Evolutionary conservation across 768 basidiomycete genomes (phyloP).

Genomic region (Kockovaella imperatae): DNA sequence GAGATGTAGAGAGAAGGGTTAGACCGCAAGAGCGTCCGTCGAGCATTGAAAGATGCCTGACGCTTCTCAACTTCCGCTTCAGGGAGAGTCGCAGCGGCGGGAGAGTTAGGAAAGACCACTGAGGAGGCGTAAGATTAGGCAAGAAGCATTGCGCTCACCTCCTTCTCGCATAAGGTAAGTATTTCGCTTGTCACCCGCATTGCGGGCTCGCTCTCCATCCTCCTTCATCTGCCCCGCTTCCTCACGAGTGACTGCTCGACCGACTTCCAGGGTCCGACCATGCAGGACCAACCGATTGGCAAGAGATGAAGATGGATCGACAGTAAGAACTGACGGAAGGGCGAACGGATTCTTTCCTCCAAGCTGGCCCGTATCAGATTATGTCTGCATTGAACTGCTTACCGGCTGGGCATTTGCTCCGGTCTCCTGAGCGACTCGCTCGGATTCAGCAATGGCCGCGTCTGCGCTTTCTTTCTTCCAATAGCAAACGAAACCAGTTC

Average conservation of each 20-base stretch:
- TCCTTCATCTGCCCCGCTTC: conserved; percentile 81
- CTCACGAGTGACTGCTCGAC: conserved; percentile 81
- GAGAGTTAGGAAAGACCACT: conserved; percentile 87
- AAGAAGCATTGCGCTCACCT: conserved; percentile 51
- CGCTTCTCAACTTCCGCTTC: conserved; percentile 77
- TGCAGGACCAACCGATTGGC: conserved; percentile 79
- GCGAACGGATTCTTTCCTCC: conserved; percentile 67
- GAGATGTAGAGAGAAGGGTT: conserved; percentile 95
- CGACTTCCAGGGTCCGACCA: conserved; percentile 84
- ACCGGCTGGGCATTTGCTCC: conserved; percentile 43
- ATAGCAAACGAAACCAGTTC: conserved; percentile 94
- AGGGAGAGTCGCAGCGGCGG: conserved; percentile 64
- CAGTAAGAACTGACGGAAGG: conserved; percentile 79
- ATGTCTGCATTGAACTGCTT: conserved; percentile 6
- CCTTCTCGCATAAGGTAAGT: conserved; percentile 94
- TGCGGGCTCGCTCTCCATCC: conserved; percentile 61
- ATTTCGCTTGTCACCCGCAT: conserved; percentile 90
- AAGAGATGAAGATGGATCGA: conserved; percentile 79
- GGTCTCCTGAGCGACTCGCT: conserved; percentile 44
- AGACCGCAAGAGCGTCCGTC: conserved; percentile 69
- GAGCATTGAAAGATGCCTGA: conserved; percentile 73
- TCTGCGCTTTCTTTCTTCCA: conserved; percentile 90
- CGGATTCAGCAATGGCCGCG: conserved; percentile 71
- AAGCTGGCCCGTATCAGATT: conserved; percentile 11
- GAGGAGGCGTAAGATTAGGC: background rate